Percentiles rank a stretch among this genome's conserved stretches.
Conservation (phyloP, 164 flowering plant genomes). For the Piper betle region DNA sequence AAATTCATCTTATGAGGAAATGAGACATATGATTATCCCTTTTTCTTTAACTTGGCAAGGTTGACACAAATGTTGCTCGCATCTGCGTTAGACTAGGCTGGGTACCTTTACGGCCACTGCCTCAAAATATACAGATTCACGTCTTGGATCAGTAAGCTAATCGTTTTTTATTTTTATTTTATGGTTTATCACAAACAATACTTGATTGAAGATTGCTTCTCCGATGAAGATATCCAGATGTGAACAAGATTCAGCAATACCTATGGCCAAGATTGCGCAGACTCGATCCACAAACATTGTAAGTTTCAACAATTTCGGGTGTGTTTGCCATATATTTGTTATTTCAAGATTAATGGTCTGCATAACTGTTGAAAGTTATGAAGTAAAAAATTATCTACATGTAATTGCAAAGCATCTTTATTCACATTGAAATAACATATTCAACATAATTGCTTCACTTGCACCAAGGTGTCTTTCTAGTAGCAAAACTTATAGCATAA, state of each 20-base stretch:
- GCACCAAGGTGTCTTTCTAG: no score
- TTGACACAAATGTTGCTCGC: constrained; percentile 86
- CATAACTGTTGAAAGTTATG: not conserved
- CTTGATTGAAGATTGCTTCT: not conserved
- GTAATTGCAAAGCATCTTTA: no score
- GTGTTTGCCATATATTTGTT: no score
- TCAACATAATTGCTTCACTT: no score
- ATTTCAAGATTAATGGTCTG: not conserved
- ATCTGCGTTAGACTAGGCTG: constrained; percentile 82
- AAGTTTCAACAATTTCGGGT: constrained; percentile 7
- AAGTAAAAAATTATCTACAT: no score
- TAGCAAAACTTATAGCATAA: no score
- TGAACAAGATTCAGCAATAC: constrained; percentile 65
- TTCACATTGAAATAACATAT: no score
- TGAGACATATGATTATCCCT: not conserved
- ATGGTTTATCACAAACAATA: not conserved
- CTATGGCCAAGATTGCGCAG: constrained; percentile 76
- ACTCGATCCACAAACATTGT: constrained; percentile 58
- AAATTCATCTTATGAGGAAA: no score
- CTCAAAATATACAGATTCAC: constrained; percentile 56
- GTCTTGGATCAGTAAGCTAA: constrained; percentile 51
- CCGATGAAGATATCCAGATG: constrained; percentile 37
- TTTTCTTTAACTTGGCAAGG: constrained; percentile 25
- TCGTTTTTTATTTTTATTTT: not conserved
- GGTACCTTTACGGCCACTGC: constrained; percentile 83